phyloP scores from a whole-genome alignment of 495 filamentous ascomycete genomes.

The Parmelia sp. region DNA sequence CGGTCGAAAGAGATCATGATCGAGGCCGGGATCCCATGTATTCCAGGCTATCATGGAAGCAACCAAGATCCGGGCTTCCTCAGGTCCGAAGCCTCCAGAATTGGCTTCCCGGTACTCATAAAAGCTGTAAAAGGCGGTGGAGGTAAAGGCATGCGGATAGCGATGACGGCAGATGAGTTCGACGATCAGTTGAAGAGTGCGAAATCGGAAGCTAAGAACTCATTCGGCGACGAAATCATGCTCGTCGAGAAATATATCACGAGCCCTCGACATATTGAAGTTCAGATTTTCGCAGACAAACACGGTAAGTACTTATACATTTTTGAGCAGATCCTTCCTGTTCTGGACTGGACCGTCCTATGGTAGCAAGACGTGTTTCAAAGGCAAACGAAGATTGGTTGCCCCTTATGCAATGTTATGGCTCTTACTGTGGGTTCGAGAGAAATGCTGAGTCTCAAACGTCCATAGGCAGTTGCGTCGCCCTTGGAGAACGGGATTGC shows the following conservation, averaged over 20 bases:
- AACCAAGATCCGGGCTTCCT: conserved; percentile 74
- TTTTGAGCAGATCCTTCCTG: neutral
- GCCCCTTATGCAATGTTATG: too few species aligned
- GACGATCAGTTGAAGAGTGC: conserved; percentile 75
- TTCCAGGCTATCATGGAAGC: conserved; percentile 87
- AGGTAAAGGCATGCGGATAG: conserved; percentile 99
- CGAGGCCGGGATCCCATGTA: conserved; percentile 85
- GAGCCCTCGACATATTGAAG: conserved; percentile 91
- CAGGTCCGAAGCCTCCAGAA: conserved; percentile 64
- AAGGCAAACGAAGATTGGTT: neutral
- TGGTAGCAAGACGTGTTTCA: neutral
- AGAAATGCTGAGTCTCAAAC: neutral
- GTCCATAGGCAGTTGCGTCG: conserved; percentile 51
- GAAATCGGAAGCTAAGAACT: conserved; percentile 81
- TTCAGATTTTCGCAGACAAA: conserved; percentile 94
- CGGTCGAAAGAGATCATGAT: conserved; percentile 93
- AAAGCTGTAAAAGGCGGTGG: conserved; percentile 97
- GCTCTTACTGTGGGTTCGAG: neutral
- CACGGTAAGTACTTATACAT: conserved; percentile 46
- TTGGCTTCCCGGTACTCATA: conserved; percentile 86
- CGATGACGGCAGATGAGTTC: conserved; percentile 66
- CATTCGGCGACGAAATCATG: conserved; percentile 95
- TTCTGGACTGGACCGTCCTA: neutral
- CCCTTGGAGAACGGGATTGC: conserved; percentile 80
- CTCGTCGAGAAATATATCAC: conserved; percentile 95